Base-by-base conservation (phyloP, 1,139 yeast genomes). In the Candida buenavistaensis region DNA sequence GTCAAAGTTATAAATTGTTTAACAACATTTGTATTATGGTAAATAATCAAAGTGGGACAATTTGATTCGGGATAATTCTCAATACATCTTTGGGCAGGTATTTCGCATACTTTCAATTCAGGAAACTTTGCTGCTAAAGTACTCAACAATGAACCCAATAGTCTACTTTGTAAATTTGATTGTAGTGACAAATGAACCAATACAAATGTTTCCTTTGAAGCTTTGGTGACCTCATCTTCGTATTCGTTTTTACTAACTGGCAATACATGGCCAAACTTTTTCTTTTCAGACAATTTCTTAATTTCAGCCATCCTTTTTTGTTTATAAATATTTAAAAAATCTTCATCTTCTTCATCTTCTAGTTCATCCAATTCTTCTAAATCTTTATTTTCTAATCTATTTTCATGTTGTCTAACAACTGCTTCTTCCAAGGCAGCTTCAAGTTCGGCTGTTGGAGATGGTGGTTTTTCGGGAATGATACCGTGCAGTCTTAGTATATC, bases 381-480 rank as follows among this genome's bases (percentile, higher is more conserved):
- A 39, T 82, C 82, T 50, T 82, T 80, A 44, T 75, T 78, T 44
- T 87, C 96, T 27, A 90, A 60, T 36, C 94, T 62, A 54, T 82
- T 80, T 14, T 78, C 88, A 44, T 83, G 90, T 47, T 88, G 96
- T 40, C 67, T 75, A 37, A 70, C 72, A 11, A 89, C 71, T 0
- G 96, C 96, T 40, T 86, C 95, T 26, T 85, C 92, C 29, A 90
- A 61, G 2, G 95, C 95, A 47, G 82, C 90, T 54, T 92, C 97
- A 32, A 92, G 59, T 57, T 88, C 85, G 28, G 76, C 87, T 0
- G 95, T 77, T 10, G 96, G 96, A 17, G 95, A 87, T 14, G 94
- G 92, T 21, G 95, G 89, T 50, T 82, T 80, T 54, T 87, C 90
- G 0, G 98, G 98, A 35, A 92, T 88, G 43, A 92, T 80, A 9